Evolutionary conservation across 768 basidiomycete species (phyloP).

Genomic region (Rhizopogon salebrosus): DNA sequence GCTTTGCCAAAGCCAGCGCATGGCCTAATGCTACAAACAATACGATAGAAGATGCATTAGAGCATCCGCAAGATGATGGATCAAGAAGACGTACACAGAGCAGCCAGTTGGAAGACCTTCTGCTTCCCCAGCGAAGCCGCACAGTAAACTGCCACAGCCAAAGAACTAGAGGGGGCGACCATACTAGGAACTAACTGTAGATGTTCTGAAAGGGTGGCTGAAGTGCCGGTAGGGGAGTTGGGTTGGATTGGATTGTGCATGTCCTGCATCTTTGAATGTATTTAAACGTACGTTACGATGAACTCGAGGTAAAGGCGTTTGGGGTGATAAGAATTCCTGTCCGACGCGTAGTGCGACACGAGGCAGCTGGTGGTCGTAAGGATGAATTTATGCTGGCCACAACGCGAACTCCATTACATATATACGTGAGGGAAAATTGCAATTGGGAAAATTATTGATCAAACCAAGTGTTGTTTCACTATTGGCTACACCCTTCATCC

Average conservation of each 20-base stretch:
- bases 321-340: not conserved
- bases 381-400: not conserved
- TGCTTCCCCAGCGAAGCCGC: constrained; percentile 67
- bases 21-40: constrained; percentile 56
- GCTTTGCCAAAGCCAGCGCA: constrained; percentile 55
- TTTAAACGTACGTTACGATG: constrained; percentile 20
- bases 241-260: constrained; percentile 11
- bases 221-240: constrained; percentile 1
- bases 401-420: no score
- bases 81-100: constrained; percentile 49
- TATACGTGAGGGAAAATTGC: no score
- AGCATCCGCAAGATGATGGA: constrained; percentile 4
- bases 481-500: no score
- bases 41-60: not conserved
- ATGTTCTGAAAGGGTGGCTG: constrained; percentile 6
- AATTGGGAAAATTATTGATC: no score
- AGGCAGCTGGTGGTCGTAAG: not conserved
- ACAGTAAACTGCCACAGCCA: constrained; percentile 77
- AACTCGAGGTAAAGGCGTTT: not conserved
- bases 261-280: constrained; percentile 4
- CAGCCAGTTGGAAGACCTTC: constrained; percentile 60
- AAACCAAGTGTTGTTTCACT: no score
- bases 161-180: constrained; percentile 26
- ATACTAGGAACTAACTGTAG: no score
- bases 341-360: not conserved